These are phyloP conservation scores for Gautieria morchelliformis DNA, from an alignment of 768 basidiomycete species.

Conservation along the genomic window DNA sequence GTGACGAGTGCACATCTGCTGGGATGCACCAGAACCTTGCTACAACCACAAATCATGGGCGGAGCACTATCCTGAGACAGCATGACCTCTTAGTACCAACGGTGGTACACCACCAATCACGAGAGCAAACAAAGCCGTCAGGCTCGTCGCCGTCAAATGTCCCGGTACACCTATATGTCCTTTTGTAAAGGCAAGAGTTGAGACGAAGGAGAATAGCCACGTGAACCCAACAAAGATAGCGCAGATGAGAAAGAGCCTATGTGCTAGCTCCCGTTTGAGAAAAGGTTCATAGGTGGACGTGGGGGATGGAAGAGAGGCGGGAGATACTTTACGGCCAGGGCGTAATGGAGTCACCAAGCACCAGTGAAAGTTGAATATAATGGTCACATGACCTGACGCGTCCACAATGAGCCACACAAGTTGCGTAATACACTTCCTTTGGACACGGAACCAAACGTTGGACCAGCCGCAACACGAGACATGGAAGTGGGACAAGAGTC, in stretches of 20 bases:
- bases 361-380: too few relatives aligned
- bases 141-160: conserved; percentile 26
- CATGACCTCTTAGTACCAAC: conserved; percentile 46
- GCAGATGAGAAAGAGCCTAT: conserved; percentile 46
- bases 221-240: conserved; percentile 37
- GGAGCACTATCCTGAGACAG: conserved; percentile 43
- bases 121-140: conserved; percentile 38
- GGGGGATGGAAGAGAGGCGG: conserved; percentile 3
- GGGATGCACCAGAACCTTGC: not conserved
- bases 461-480: too few relatives aligned
- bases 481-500: too few relatives aligned
- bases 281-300: conserved; percentile 47
- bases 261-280: conserved; percentile 50
- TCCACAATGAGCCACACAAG: too few relatives aligned
- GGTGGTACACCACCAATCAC: conserved; percentile 43
- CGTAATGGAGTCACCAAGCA: not conserved
- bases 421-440: too few relatives aligned
- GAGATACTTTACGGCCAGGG: conserved; percentile 3
- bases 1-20: too few relatives aligned
- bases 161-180: conserved; percentile 25
- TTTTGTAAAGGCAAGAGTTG: conserved; percentile 23
- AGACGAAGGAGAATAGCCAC: conserved; percentile 31
- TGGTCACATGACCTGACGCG: too few relatives aligned
- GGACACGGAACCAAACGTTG: too few relatives aligned
- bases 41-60: not conserved